These are phyloP conservation scores for Leishmania guyanensis DNA, from an alignment of 208 protist species.

Conservation along the genomic window DNA sequence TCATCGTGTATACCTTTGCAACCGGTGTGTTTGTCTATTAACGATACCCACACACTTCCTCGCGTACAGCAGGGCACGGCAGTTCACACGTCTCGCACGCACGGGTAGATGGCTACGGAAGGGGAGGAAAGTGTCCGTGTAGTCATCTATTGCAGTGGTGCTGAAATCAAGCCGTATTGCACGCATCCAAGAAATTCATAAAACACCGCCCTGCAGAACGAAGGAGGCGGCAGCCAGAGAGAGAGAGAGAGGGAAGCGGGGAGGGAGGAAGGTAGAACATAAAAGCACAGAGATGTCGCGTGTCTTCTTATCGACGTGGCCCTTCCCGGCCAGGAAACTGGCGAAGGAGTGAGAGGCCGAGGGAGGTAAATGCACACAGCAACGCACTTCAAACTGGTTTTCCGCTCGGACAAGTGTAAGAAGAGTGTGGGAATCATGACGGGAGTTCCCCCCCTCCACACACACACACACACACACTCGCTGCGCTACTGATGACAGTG, in stretches of 20 bases:
- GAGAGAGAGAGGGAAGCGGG: not conserved
- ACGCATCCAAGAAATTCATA: not conserved
- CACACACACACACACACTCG: not conserved
- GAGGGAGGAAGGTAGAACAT: not conserved
- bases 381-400: too few species aligned
- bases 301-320: not conserved
- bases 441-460: not conserved
- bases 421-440: not conserved
- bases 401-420: not conserved
- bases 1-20: not conserved
- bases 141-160: constrained; percentile 40
- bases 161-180: not conserved
- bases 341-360: too few species aligned
- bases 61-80: not conserved
- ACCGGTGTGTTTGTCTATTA: not conserved
- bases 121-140: constrained; percentile 3
- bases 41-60: not conserved
- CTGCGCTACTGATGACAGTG: not conserved
- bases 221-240: not conserved
- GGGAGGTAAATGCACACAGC: too few species aligned
- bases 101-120: constrained; percentile 32
- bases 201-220: not conserved
- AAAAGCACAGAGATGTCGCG: not conserved
- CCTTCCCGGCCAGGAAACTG: not conserved
- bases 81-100: constrained; percentile 24